phyloP scores from a whole-genome alignment of 192 early-diverging fungal genomes.

The Coemansia furcata region DNA sequence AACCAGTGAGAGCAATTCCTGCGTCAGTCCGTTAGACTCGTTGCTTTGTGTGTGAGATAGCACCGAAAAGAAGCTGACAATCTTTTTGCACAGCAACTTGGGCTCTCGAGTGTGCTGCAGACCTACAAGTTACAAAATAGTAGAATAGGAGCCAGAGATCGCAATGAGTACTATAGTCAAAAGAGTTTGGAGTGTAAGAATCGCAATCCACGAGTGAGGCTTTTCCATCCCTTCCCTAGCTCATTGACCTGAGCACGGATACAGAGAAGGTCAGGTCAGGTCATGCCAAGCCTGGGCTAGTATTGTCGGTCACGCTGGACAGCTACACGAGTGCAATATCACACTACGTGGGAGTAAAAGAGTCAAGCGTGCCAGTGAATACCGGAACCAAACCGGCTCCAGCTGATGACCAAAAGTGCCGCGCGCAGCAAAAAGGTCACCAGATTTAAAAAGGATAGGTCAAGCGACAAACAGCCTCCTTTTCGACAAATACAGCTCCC shows the following conservation, averaged over 20 bases:
- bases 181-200: neutral
- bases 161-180: neutral
- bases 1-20: slow-evolving; percentile 86
- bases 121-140: slow-evolving; percentile 18
- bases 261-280: neutral
- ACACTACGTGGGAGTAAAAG: neutral
- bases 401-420: neutral
- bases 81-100: slow-evolving; percentile 93
- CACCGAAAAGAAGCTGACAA: slow-evolving; percentile 91
- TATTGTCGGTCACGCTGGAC: slow-evolving; percentile 1
- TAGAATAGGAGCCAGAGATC: slow-evolving; percentile 2
- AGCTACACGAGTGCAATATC: neutral
- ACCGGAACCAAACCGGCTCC: neutral
- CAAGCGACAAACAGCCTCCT: neutral
- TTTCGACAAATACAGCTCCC: neutral
- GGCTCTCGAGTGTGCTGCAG: slow-evolving; percentile 84
- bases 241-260: neutral
- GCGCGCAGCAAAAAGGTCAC: neutral
- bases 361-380: neutral
- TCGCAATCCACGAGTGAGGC: neutral
- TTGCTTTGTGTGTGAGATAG: slow-evolving; percentile 70
- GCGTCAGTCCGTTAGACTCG: slow-evolving; percentile 59
- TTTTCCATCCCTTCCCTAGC: neutral
- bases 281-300: neutral
- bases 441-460: neutral